These are phyloP conservation scores for Oxytropis ochrocephala DNA, from an alignment of 306 rosid species.

Conservation along the genomic window DNA sequence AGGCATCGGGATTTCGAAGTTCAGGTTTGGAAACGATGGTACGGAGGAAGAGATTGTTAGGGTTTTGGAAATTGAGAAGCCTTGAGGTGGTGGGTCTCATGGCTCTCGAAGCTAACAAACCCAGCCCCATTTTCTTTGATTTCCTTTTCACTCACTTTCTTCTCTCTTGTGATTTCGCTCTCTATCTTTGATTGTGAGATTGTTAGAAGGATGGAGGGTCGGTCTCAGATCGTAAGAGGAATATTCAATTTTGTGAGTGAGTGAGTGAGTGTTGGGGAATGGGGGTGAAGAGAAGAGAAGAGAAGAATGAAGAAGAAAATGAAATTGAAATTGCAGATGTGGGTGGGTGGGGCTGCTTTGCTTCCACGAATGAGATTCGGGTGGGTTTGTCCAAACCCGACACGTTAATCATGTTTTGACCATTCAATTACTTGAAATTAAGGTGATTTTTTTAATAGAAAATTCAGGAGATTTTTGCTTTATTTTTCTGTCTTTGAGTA, in stretches of 20 bases:
- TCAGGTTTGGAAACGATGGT: conserved; percentile 71
- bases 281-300: background rate
- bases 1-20: conserved; percentile 60
- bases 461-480: too few species aligned
- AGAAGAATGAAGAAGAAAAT: background rate
- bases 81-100: conserved; percentile 58
- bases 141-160: background rate
- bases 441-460: too few species aligned
- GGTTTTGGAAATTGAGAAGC: conserved; percentile 45
- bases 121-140: conserved; percentile 62
- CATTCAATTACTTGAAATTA: too few species aligned
- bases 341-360: background rate
- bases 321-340: background rate
- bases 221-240: conserved; percentile 24
- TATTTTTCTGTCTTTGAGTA: too few species aligned
- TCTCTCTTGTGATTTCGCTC: background rate
- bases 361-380: background rate
- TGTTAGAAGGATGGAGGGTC: background rate
- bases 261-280: background rate
- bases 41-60: conserved; percentile 40
- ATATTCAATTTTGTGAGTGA: background rate
- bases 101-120: conserved; percentile 69
- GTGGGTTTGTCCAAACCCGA: background rate
- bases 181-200: background rate
- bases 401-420: background rate